Conservation (phyloP, 495 filamentous ascomycete genomes). For the Neurospora sp. region DNA sequence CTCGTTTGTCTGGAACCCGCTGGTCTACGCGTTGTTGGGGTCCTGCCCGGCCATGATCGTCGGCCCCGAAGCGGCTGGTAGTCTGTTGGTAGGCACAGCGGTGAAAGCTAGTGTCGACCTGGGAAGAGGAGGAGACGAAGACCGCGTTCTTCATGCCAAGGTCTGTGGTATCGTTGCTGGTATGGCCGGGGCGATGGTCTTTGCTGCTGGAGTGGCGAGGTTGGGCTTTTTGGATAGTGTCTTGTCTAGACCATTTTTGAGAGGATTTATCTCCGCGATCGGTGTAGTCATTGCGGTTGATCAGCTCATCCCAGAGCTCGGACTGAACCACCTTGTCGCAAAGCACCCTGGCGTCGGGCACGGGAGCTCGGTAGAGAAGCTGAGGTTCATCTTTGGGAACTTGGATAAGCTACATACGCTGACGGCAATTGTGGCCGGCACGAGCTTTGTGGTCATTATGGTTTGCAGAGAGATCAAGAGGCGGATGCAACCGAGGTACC, state of each 20-base stretch:
- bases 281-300: constrained; percentile 93
- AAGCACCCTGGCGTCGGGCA: constrained; percentile 52
- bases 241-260: constrained; percentile 78
- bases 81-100: constrained; percentile 77
- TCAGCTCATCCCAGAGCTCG: constrained; percentile 84
- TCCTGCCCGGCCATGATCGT: constrained; percentile 90
- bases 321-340: constrained; percentile 54
- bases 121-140: constrained; percentile 59
- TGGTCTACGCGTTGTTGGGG: constrained; percentile 82
- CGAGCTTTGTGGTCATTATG: constrained; percentile 85
- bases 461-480: constrained; percentile 71
- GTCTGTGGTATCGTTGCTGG: constrained; percentile 85
- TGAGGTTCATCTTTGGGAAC: constrained; percentile 66
- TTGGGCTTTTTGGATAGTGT: constrained; percentile 96
- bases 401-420: constrained; percentile 54
- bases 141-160: constrained; percentile 59
- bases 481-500: constrained; percentile 68
- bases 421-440: constrained; percentile 62
- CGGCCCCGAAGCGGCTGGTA: constrained; percentile 90
- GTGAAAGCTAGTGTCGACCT: constrained; percentile 66
- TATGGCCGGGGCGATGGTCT: constrained; percentile 76
- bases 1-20: constrained; percentile 81
- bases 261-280: constrained; percentile 94
- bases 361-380: constrained; percentile 75
- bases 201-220: constrained; percentile 70